Percentiles rank a stretch among this genome's conserved stretches.
Evolutionary conservation across 2,329 filamentous ascomycete genomes (phyloP).

Genomic region (Knoxdaviesia proteae): DNA sequence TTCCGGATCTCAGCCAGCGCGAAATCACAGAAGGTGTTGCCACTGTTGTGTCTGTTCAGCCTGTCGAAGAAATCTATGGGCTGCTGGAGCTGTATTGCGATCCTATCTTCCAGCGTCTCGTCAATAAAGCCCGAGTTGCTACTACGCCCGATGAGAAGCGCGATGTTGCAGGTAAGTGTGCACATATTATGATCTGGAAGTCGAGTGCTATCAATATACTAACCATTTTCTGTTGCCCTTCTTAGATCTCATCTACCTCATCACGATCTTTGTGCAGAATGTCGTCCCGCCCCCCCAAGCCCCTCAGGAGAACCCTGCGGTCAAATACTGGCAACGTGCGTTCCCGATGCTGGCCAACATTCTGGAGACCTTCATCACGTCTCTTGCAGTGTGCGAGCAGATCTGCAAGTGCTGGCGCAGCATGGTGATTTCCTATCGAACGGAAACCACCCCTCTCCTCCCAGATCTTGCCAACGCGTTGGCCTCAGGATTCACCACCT

Average conservation of each 20-base stretch:
- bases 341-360: conserved; percentile 75
- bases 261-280: conserved; percentile 72
- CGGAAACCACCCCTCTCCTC: conserved; percentile 67
- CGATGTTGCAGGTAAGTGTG: conserved; percentile 52
- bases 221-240: background rate
- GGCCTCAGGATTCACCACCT: conserved; percentile 63
- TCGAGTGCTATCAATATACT: background rate
- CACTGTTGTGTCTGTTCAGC: conserved; percentile 73
- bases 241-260: conserved; percentile 68
- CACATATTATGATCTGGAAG: conserved; percentile 2
- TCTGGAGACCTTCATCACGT: conserved; percentile 68
- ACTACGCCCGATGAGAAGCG: conserved; percentile 67
- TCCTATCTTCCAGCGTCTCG: conserved; percentile 67
- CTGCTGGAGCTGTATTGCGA: conserved; percentile 86
- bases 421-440: conserved; percentile 91
- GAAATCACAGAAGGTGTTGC: conserved; percentile 94
- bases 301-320: conserved; percentile 63
- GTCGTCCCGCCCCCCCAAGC: conserved; percentile 55
- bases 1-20: conserved; percentile 75
- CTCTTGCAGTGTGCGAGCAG: conserved; percentile 75
- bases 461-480: conserved; percentile 75
- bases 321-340: conserved; percentile 91
- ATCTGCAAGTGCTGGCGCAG: conserved; percentile 91
- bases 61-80: conserved; percentile 56
- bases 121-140: conserved; percentile 70